A percentile compares a stretch with the other conserved stretches of the same genome.
phyloP scores from a whole-genome alignment of 371 early-diverging fungal genomes.

The Lichtheimia hyalospora region DNA sequence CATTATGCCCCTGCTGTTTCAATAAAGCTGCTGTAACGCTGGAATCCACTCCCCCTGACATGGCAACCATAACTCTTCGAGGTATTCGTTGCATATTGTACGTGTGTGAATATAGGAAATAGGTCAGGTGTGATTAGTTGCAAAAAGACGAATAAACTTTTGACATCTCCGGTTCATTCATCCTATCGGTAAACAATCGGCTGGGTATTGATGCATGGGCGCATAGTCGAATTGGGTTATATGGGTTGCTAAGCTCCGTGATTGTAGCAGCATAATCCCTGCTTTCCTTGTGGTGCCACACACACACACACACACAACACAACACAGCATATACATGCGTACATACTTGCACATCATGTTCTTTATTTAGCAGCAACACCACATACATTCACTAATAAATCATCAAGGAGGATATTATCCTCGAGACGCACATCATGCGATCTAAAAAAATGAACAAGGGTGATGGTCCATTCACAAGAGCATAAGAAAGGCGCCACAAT shows the following conservation, averaged over 20 bases:
- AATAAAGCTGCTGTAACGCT: conserved; percentile 82
- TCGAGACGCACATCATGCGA: too few species aligned
- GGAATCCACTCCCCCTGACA: conserved; percentile 95
- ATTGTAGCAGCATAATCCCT: neutral
- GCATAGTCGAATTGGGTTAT: conserved; percentile 1
- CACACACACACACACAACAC: too few species aligned
- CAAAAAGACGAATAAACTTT: neutral
- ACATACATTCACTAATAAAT: too few species aligned
- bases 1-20: conserved; percentile 59
- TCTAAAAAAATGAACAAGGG: too few species aligned
- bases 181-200: neutral
- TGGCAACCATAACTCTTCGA: conserved; percentile 65
- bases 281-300: too few species aligned
- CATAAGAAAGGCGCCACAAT: too few species aligned
- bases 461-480: too few species aligned
- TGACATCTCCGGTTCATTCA: neutral
- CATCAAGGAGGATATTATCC: too few species aligned
- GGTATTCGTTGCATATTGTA: neutral
- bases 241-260: neutral
- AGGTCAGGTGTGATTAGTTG: neutral
- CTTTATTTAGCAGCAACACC: too few species aligned
- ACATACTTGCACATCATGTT: too few species aligned
- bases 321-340: too few species aligned
- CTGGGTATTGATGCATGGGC: neutral
- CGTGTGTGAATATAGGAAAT: neutral